Base-by-base conservation (phyloP, 129 eudicot species). In the Artemisia argyi region DNA sequence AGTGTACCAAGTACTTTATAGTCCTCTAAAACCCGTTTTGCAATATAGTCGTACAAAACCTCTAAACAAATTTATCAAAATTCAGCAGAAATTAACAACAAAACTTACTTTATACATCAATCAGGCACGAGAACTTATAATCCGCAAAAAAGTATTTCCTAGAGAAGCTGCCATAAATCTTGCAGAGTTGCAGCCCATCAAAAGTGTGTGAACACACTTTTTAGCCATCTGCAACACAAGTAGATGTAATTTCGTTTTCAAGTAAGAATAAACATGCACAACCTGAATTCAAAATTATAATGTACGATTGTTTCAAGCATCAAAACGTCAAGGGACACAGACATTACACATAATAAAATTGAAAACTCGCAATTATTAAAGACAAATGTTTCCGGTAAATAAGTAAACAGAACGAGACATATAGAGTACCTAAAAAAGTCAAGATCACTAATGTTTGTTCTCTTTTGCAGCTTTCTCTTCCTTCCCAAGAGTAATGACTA, bases 401-500 rank as follows among this genome's bases (percentile, higher is more conserved):
- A 73, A 18, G 26, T 54, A 39, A 54, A 54, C 18, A 35, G 0
- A 63, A 49, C 32, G 5, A 26, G 7, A 50, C 65, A 53, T 19
- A 39, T 39, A 39, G 5, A 39, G 46, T 39, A 74, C 54, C 57
- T 28, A 26, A 0, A 2, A 61, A 47, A 20, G 22, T 20, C 22
- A 1, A 20, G 46, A 14, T 50, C 19, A 69, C 80, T 85, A 78
- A 66, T 75, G 69, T 44, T 81, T 87, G 74, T 68, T 75, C 57
- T 87, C 87, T 66, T 89, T 95, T 42, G 87, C 86, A 15, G 86
- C 78, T 75, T 73, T 83, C 76, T 92, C 91, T 79, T 94, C 98
- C 69, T 90, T 90, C 15, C 96, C 96, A 5, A 90, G 82, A 0
- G 87, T 82, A 61, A 88, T 83, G 2, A 85, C 89, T 5, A 94